Evolutionary conservation across 169 alveolate species (phyloP).

Genomic region (Toxoplasma gondii): DNA sequence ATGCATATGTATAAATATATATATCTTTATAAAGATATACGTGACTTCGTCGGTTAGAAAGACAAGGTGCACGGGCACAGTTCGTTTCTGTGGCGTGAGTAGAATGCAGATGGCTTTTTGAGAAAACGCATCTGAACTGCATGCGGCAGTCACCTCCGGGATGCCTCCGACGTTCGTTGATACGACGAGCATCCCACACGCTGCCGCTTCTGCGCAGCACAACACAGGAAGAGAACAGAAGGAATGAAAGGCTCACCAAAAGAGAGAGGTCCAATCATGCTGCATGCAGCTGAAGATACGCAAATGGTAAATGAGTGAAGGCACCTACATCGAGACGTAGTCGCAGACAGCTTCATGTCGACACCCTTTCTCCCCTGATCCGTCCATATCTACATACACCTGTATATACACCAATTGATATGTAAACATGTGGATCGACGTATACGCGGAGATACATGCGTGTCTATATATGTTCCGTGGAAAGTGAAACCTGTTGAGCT

Average conservation of each 20-base stretch:
- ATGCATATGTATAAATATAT: neutral
- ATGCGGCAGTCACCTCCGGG: slow-evolving; percentile 85
- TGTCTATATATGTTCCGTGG: too few species aligned
- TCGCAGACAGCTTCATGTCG: neutral
- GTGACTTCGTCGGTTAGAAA: too few species aligned
- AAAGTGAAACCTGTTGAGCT: too few species aligned
- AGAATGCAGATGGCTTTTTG: too few species aligned
- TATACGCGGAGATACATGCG: neutral
- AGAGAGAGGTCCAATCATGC: neutral
- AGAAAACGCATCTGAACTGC: too few species aligned
- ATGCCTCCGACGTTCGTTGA: slow-evolving; percentile 99
- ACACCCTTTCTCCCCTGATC: neutral
- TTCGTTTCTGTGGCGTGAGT: too few species aligned
- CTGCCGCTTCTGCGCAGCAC: slow-evolving; percentile 95
- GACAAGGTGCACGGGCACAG: too few species aligned
- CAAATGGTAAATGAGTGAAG: neutral
- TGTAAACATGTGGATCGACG: too few species aligned
- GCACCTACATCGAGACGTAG: neutral
- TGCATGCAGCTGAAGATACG: neutral
- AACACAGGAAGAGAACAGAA: neutral
- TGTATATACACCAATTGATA: neutral
- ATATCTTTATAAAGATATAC: too few species aligned
- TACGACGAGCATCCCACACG: slow-evolving; percentile 98
- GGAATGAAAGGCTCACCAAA: too few species aligned
- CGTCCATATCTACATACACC: neutral